phyloP scores from a whole-genome alignment of 768 basidiomycete genomes.

The Podaxis carcinomalis region DNA sequence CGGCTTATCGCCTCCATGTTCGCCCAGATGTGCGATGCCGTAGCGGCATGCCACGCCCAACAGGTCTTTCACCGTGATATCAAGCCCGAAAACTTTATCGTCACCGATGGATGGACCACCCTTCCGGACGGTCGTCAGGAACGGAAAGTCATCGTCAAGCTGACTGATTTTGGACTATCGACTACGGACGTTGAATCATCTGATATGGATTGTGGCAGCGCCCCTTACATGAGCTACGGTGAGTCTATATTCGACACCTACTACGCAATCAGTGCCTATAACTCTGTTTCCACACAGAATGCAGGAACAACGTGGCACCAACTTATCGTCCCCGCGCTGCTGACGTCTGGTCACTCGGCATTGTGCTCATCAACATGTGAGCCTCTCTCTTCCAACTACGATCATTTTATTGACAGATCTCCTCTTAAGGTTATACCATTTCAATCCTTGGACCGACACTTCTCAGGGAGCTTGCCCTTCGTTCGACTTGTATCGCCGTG shows the following conservation, averaged over 20 bases:
- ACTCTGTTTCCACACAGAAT: constrained; percentile 53
- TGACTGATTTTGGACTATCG: constrained; percentile 94
- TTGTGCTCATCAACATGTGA: constrained; percentile 97
- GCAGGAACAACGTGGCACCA: constrained; percentile 94
- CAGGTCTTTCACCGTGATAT: constrained; percentile 96
- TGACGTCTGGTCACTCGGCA: constrained; percentile 98
- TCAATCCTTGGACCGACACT: constrained; percentile 97
- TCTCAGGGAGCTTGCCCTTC: constrained; percentile 74
- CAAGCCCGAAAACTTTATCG: constrained; percentile 98
- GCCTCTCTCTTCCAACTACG: constrained; percentile 21
- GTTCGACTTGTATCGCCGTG: constrained; percentile 74
- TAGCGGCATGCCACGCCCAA: constrained; percentile 88
- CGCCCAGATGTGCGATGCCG: constrained; percentile 97
- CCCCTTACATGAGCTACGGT: constrained; percentile 99
- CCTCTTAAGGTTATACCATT: constrained; percentile 82
- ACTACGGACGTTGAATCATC: constrained; percentile 85
- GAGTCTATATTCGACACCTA: constrained; percentile 24
- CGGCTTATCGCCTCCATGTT: constrained; percentile 97
- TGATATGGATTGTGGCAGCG: constrained; percentile 98
- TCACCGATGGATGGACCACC: constrained; percentile 72
- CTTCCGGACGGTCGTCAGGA: constrained; percentile 56
- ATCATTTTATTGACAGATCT: constrained; percentile 10
- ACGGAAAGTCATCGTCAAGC: constrained; percentile 91
- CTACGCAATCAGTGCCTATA: constrained; percentile 10
- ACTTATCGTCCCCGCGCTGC: constrained; percentile 93